phyloP scores from a whole-genome alignment of 2,329 filamentous ascomycete genomes.

The Venturia oleaginea region DNA sequence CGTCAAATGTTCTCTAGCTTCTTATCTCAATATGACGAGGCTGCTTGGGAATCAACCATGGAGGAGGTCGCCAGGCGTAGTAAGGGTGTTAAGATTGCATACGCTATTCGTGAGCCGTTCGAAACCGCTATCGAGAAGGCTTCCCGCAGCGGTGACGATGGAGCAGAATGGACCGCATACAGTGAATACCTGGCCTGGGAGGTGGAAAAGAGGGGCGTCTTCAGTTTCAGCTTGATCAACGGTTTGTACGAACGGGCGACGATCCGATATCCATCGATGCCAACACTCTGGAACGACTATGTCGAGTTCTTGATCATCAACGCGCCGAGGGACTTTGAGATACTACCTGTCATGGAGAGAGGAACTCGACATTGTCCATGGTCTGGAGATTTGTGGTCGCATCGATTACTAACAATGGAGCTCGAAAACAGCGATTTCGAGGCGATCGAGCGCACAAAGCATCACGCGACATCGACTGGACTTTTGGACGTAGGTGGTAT shows the following conservation, averaged over 20 bases:
- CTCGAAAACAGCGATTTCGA: conserved; percentile 65
- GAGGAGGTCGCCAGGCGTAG: conserved; percentile 55
- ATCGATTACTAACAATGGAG: conserved; percentile 79
- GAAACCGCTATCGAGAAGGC: conserved; percentile 59
- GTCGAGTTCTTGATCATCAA: conserved; percentile 58
- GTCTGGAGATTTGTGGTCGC: conserved; percentile 84
- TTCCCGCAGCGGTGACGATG: conserved; percentile 45
- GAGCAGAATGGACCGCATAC: conserved; percentile 46
- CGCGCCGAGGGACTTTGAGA: conserved; percentile 31
- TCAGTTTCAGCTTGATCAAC: conserved; percentile 45
- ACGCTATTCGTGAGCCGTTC: conserved; percentile 55
- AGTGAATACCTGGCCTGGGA: conserved; percentile 81
- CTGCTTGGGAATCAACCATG: conserved; percentile 68
- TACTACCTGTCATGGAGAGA: conserved; percentile 66
- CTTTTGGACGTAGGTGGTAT: conserved; percentile 79
- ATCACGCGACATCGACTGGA: conserved; percentile 78
- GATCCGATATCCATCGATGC: conserved; percentile 61
- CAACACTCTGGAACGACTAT: conserved; percentile 75
- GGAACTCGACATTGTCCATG: conserved; percentile 88
- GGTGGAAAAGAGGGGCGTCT: conserved; percentile 48
- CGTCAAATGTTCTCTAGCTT: conserved; percentile 67
- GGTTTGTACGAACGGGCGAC: conserved; percentile 72
- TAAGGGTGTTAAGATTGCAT: conserved; percentile 53
- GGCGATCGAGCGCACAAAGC: conserved; percentile 82
- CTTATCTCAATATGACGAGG: conserved; percentile 59